These are phyloP conservation scores for Calocera cornea DNA, from an alignment of 768 basidiomycete genomes.

Conservation along the genomic window DNA sequence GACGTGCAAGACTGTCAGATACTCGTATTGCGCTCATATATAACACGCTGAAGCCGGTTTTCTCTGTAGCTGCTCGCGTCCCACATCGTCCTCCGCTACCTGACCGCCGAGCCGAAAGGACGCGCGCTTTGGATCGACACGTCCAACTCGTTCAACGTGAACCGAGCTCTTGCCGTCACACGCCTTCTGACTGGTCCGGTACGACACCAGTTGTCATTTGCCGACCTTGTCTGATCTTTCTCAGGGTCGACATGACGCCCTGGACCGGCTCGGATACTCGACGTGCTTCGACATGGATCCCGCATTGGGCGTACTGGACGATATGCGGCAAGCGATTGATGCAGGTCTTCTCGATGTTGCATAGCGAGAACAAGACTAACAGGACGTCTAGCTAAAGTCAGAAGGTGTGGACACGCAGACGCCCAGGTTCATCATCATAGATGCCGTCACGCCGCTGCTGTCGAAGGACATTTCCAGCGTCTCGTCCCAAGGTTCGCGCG, in stretches of 20 bases:
- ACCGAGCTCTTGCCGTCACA: slow-evolving; percentile 25
- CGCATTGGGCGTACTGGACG: slow-evolving; percentile 39
- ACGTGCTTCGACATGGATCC: slow-evolving; percentile 44
- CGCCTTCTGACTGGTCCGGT: slow-evolving; percentile 25
- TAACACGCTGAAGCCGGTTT: neutral
- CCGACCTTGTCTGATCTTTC: neutral
- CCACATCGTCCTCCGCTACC: slow-evolving; percentile 43
- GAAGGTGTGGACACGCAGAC: slow-evolving; percentile 14
- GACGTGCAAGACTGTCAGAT: slow-evolving; percentile 56
- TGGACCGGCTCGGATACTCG: slow-evolving; percentile 48
- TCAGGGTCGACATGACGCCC: slow-evolving; percentile 24
- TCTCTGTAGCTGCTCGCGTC: slow-evolving; percentile 42
- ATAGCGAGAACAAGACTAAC: too few relatives aligned
- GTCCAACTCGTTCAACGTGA: slow-evolving; percentile 48
- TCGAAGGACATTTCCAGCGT: slow-evolving; percentile 48
- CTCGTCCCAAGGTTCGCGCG: slow-evolving; percentile 42
- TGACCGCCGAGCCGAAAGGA: slow-evolving; percentile 28
- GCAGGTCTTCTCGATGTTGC: slow-evolving; percentile 17
- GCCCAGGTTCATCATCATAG: slow-evolving; percentile 43
- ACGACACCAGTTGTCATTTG: neutral
- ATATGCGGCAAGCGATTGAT: slow-evolving; percentile 24
- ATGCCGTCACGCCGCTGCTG: slow-evolving; percentile 50
- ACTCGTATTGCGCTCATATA: neutral
- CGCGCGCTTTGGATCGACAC: slow-evolving; percentile 60
- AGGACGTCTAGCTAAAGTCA: neutral